phyloP scores from a whole-genome alignment of 352 stramenopile genomes.

The Globisporangium recalcitrans region DNA sequence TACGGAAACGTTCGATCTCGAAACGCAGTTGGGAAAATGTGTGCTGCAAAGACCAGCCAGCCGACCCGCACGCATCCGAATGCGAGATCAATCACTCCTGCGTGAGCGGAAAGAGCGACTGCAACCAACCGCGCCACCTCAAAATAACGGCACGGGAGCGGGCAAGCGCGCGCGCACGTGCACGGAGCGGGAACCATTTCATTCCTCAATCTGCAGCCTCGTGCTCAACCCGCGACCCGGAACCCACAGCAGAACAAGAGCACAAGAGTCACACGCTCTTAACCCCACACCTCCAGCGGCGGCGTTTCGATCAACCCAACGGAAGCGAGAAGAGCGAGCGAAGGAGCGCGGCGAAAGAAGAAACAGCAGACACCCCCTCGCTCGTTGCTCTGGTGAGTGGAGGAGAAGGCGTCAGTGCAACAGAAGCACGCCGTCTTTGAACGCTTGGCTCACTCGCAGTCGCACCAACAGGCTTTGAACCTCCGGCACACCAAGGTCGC shows the following conservation, averaged over 20 bases:
- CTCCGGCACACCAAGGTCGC: neutral
- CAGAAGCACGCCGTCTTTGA: neutral
- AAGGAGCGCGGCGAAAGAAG: conserved; percentile 6
- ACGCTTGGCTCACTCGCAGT: neutral
- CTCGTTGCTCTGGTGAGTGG: neutral
- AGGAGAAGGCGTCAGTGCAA: neutral
- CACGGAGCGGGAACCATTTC: conserved; percentile 20
- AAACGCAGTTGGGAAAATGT: conserved; percentile 12
- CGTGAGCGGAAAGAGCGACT: conserved; percentile 11
- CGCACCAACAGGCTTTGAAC: neutral
- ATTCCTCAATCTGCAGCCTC: conserved; percentile 47
- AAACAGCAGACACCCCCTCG: neutral
- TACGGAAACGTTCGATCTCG: conserved; percentile 14
- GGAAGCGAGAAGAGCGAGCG: conserved; percentile 10
- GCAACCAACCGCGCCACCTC: conserved; percentile 14
- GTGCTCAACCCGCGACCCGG: conserved; percentile 28
- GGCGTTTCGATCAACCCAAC: conserved; percentile 6
- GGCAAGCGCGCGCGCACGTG: conserved; percentile 7
- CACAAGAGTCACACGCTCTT: neutral
- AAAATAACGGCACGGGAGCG: conserved; percentile 27
- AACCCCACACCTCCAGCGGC: neutral
- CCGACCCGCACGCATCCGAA: neutral
- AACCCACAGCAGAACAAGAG: conserved; percentile 1
- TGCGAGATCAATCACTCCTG: conserved; percentile 9
- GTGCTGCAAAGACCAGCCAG: neutral